phyloP scores from a whole-genome alignment of 2,329 filamentous ascomycete species.

The Parasarocladium wereldwijsianum region DNA sequence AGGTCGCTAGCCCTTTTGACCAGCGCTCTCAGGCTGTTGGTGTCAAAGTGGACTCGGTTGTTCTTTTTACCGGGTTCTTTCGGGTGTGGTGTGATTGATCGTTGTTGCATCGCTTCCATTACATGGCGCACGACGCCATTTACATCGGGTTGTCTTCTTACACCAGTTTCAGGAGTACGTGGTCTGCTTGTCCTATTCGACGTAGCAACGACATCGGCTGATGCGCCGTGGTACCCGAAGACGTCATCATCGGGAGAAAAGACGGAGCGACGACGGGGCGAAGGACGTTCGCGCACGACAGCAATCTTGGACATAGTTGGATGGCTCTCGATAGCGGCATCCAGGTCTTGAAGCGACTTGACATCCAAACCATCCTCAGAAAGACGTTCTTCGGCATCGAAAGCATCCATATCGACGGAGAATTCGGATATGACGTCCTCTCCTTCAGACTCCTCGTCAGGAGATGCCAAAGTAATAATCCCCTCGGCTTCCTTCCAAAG shows the following conservation, averaged over 20 bases:
- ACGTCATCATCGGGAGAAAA: slow-evolving; percentile 54
- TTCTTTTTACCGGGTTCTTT: slow-evolving; percentile 12
- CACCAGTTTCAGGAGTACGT: slow-evolving; percentile 23
- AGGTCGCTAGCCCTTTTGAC: slow-evolving; percentile 48
- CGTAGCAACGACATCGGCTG: slow-evolving; percentile 21
- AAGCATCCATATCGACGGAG: slow-evolving; percentile 23
- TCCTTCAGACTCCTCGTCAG: slow-evolving; percentile 26
- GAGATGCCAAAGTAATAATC: slow-evolving; percentile 71
- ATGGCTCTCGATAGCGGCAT: slow-evolving; percentile 25
- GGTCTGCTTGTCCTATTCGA: slow-evolving; percentile 23
- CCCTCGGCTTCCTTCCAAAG: slow-evolving; percentile 74
- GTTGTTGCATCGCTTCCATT: slow-evolving; percentile 49
- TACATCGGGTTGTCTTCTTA: slow-evolving; percentile 18
- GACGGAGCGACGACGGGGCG: slow-evolving; percentile 41
- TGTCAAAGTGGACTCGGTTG: slow-evolving; percentile 48
- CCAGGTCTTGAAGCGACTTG: slow-evolving; percentile 25
- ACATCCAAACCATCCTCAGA: slow-evolving; percentile 33
- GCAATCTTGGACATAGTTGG: slow-evolving; percentile 32
- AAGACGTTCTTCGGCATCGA: slow-evolving; percentile 27
- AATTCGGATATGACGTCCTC: slow-evolving; percentile 22
- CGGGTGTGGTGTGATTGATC: slow-evolving; percentile 26
- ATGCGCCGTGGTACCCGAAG: slow-evolving; percentile 38
- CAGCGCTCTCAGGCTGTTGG: slow-evolving; percentile 51
- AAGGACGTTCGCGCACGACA: slow-evolving; percentile 38
- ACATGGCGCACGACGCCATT: slow-evolving; percentile 43